Evolutionary conservation across 345 rosid species (phyloP).

Genomic region (Turritis glabra): DNA sequence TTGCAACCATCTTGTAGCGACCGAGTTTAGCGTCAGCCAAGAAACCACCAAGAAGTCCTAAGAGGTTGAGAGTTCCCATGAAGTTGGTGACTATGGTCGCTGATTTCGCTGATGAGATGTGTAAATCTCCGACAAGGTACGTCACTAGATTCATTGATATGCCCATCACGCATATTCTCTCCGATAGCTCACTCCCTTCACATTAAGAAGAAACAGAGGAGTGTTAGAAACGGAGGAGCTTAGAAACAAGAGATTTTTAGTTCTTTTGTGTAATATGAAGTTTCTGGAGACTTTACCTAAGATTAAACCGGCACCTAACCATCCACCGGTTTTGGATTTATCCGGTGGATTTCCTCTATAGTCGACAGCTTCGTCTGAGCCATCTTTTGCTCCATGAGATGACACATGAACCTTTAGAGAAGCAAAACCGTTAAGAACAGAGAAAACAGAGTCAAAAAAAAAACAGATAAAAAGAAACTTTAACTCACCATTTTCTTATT

Average conservation of each 20-base stretch:
- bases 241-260: not conserved
- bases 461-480: not conserved
- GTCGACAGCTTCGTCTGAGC: conserved; percentile 48
- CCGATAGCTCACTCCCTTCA: conserved; percentile 81
- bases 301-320: conserved; percentile 92
- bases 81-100: conserved; percentile 84
- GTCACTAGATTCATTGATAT: conserved; percentile 90
- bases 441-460: conserved; percentile 2
- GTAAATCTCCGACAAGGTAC: conserved; percentile 76
- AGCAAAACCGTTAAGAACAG: conserved; percentile 48
- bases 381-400: conserved; percentile 47
- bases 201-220: not conserved
- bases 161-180: conserved; percentile 92
- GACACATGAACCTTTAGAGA: conserved; percentile 40
- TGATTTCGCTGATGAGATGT: conserved; percentile 74
- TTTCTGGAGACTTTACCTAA: conserved; percentile 49
- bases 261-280: not conserved
- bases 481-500: conserved; percentile 33
- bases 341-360: conserved; percentile 67
- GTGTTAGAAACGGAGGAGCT: conserved; percentile 6
- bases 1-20: conserved; percentile 71
- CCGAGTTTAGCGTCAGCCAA: conserved; percentile 91
- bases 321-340: conserved; percentile 80
- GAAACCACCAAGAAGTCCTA: conserved; percentile 90
- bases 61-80: conserved; percentile 87